Conservation (phyloP, 257 asterid species). For the Scutellaria baicalensis region DNA sequence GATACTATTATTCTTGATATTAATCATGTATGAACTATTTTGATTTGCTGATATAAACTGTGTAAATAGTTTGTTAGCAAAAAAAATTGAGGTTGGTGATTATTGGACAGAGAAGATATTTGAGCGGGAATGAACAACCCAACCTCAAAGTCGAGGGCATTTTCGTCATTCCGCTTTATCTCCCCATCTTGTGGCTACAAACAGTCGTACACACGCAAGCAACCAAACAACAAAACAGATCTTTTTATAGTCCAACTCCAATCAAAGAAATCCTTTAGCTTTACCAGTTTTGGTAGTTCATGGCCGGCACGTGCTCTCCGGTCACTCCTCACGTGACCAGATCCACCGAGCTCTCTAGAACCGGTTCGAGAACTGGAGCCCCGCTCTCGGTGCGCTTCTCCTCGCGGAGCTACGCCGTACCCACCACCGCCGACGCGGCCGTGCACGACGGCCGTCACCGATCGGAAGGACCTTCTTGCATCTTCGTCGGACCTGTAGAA, state of each 20-base stretch:
- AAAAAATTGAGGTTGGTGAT: background rate
- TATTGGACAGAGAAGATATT: background rate
- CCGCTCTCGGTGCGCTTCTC: slow-evolving; percentile 45
- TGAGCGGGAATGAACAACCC: slow-evolving; percentile 8
- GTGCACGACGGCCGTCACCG: slow-evolving; percentile 30
- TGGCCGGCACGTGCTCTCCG: slow-evolving; percentile 75
- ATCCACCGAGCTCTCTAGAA: slow-evolving; percentile 43
- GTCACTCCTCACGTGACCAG: slow-evolving; percentile 43
- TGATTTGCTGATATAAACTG: too few species aligned
- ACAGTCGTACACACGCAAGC: background rate
- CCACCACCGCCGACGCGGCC: slow-evolving; percentile 18
- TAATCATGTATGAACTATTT: too few species aligned
- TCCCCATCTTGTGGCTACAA: slow-evolving; percentile 13
- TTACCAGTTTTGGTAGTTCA: slow-evolving; percentile 20
- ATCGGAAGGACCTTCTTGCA: slow-evolving; percentile 77
- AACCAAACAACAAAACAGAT: background rate
- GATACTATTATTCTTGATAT: too few species aligned
- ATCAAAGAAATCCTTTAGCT: background rate
- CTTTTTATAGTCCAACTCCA: background rate
- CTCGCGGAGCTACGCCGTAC: slow-evolving; percentile 41
- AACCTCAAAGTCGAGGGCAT: slow-evolving; percentile 13
- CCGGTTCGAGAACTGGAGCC: slow-evolving; percentile 33
- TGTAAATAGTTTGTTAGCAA: too few species aligned
- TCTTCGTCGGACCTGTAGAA: slow-evolving; percentile 88
- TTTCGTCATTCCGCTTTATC: slow-evolving; percentile 9